A percentile compares a stretch with the other conserved stretches of the same genome.
Conservation (phyloP, 2,329 filamentous ascomycete species). For the Pseudocercospora macadamiae region DNA sequence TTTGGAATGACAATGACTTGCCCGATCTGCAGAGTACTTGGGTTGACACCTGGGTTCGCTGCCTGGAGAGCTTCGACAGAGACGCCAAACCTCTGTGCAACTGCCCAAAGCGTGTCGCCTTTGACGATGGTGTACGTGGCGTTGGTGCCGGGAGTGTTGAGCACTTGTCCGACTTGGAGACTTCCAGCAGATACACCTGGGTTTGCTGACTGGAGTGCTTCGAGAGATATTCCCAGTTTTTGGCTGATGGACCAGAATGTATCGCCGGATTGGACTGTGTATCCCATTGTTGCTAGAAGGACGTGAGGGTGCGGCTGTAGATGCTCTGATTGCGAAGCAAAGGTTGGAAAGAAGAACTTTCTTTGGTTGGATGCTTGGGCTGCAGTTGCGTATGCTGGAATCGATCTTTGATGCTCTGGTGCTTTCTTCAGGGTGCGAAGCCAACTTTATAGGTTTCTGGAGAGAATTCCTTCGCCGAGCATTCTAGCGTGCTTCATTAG, state of each 20-base stretch:
- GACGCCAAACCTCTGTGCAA: conserved; percentile 4
- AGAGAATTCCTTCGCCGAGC: too few species aligned
- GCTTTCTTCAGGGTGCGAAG: too few species aligned
- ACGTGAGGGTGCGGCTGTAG: not conserved
- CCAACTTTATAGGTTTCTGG: too few species aligned
- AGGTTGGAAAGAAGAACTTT: too few species aligned
- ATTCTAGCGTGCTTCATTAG: too few species aligned
- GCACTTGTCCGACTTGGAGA: conserved; percentile 13
- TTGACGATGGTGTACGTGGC: conserved; percentile 11
- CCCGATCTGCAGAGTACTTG: conserved; percentile 6
- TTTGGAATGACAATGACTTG: conserved; percentile 6
- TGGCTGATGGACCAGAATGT: conserved; percentile 17
- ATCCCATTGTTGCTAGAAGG: conserved; percentile 6
- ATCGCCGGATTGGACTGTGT: conserved; percentile 10
- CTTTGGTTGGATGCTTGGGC: too few species aligned
- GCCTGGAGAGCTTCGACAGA: conserved; percentile 4
- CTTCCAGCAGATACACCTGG: not conserved
- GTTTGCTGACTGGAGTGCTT: conserved; percentile 11
- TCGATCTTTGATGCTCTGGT: too few species aligned
- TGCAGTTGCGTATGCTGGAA: too few species aligned
- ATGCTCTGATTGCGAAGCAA: too few species aligned
- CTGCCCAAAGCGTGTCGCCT: conserved; percentile 13
- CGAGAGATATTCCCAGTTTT: conserved; percentile 4
- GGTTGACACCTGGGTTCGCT: conserved; percentile 14
- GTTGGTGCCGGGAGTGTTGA: conserved; percentile 7